phyloP scores from a whole-genome alignment of 768 basidiomycete species.

The Lactifluus pinguis region DNA sequence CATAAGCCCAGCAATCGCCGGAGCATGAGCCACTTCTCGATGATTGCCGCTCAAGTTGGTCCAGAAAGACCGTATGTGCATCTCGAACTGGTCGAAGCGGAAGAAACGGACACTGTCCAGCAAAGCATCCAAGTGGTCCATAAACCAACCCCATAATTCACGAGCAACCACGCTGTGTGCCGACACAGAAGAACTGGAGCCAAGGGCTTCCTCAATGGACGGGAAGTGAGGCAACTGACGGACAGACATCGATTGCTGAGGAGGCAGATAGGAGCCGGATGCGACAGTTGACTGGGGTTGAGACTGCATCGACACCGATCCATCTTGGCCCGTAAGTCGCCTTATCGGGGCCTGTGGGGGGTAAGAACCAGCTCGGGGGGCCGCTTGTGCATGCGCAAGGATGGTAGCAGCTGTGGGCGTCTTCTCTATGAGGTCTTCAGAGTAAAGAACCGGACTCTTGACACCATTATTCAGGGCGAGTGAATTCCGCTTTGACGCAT shows the following conservation, averaged over 20 bases:
- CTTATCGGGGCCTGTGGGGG: conserved; percentile 70
- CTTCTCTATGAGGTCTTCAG: conserved; percentile 70
- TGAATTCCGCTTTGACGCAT: conserved; percentile 65
- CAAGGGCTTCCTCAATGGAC: conserved; percentile 77
- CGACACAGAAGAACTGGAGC: conserved; percentile 54
- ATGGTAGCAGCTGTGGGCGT: conserved; percentile 76
- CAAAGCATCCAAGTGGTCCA: conserved; percentile 79
- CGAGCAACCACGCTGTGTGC: conserved; percentile 71
- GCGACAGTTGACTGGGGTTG: conserved; percentile 33
- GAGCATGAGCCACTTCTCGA: conserved; percentile 83
- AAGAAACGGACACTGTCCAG: conserved; percentile 68
- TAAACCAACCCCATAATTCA: conserved; percentile 89
- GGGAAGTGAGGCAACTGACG: conserved; percentile 76
- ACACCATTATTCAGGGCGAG: conserved; percentile 53
- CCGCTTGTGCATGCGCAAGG: conserved; percentile 68
- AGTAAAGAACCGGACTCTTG: conserved; percentile 45
- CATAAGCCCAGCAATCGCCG: conserved; percentile 82
- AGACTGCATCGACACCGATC: conserved; percentile 46
- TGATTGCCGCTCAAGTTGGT: conserved; percentile 60
- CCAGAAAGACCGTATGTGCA: conserved; percentile 84
- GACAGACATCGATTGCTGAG: conserved; percentile 52
- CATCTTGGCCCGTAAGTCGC: conserved; percentile 48
- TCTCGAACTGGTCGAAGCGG: conserved; percentile 85
- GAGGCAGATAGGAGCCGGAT: conserved; percentile 35
- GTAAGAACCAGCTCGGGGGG: conserved; percentile 46